Percentiles rank a stretch among this genome's conserved stretches.
phyloP scores from a whole-genome alignment of 257 asterid species.

The Cinchona pubescens region DNA sequence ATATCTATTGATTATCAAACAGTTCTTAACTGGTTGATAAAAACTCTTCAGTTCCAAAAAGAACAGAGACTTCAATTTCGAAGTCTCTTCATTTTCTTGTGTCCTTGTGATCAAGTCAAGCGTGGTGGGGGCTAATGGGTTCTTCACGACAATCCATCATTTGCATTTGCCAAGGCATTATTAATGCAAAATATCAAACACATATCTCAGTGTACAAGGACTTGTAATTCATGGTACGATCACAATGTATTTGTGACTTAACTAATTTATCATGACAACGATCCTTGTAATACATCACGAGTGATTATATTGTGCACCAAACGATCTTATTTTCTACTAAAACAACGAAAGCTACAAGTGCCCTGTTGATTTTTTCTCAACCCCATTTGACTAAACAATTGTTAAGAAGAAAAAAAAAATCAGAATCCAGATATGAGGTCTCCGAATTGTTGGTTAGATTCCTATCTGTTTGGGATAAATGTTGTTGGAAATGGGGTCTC shows the following conservation, averaged over 20 bases:
- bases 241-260: constrained; percentile 1
- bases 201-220: constrained; percentile 20
- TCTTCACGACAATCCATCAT: constrained; percentile 24
- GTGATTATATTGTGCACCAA: neutral
- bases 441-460: neutral
- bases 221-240: constrained; percentile 1
- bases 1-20: neutral
- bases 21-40: neutral
- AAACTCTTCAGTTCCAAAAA: neutral
- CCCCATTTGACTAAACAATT: neutral
- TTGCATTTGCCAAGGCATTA: constrained; percentile 22
- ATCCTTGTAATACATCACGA: constrained; percentile 27
- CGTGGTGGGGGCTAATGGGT: constrained; percentile 24
- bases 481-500: neutral
- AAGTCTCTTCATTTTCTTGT: neutral
- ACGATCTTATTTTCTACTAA: neutral
- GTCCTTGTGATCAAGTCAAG: constrained; percentile 15
- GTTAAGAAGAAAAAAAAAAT: neutral
- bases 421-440: neutral
- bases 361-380: neutral
- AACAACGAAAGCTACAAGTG: neutral
- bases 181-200: constrained; percentile 27
- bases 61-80: neutral
- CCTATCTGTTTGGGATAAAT: neutral
- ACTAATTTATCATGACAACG: constrained; percentile 17